Conservation (phyloP, 208 protist species). For the Novymonas esmeraldas region DNA sequence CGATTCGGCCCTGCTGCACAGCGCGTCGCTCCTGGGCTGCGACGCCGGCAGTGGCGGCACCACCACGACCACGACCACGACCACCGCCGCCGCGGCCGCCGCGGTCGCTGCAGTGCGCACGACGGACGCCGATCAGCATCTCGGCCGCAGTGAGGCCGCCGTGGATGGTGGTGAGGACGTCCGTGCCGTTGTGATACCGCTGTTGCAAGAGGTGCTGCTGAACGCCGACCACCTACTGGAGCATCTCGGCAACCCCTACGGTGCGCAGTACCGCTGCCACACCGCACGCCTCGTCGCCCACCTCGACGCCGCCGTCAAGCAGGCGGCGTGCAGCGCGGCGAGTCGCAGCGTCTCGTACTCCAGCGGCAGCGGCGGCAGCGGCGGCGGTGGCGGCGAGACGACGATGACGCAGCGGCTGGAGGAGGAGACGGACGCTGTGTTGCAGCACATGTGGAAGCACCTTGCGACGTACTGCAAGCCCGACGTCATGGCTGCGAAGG, state of each 20-base stretch:
- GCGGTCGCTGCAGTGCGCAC: no score
- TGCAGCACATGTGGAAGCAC: slow-evolving; percentile 40
- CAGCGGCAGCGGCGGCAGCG: no score
- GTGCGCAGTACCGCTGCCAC: slow-evolving; percentile 44
- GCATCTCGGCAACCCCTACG: slow-evolving; percentile 39
- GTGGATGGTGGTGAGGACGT: not conserved
- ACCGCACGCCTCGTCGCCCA: slow-evolving; percentile 37
- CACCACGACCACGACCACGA: no score
- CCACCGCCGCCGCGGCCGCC: not conserved
- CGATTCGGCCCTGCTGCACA: slow-evolving; percentile 3
- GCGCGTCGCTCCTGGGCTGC: slow-evolving; percentile 2
- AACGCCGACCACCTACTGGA: slow-evolving; percentile 33
- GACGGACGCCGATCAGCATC: no score
- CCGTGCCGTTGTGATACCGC: slow-evolving; percentile 13
- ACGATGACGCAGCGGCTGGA: not conserved
- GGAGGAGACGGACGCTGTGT: slow-evolving; percentile 16
- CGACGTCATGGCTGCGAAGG: slow-evolving; percentile 31
- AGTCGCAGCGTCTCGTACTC: not conserved
- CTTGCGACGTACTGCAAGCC: slow-evolving; percentile 39
- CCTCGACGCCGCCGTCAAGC: slow-evolving; percentile 12
- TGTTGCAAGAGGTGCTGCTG: slow-evolving; percentile 29
- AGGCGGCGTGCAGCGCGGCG: not conserved
- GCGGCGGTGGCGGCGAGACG: no score
- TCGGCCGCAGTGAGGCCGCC: not conserved
- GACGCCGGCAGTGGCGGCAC: slow-evolving; percentile 1